Evolutionary conservation across 257 asterid genomes (phyloP).

Genomic region (Hygrophila difformis): DNA sequence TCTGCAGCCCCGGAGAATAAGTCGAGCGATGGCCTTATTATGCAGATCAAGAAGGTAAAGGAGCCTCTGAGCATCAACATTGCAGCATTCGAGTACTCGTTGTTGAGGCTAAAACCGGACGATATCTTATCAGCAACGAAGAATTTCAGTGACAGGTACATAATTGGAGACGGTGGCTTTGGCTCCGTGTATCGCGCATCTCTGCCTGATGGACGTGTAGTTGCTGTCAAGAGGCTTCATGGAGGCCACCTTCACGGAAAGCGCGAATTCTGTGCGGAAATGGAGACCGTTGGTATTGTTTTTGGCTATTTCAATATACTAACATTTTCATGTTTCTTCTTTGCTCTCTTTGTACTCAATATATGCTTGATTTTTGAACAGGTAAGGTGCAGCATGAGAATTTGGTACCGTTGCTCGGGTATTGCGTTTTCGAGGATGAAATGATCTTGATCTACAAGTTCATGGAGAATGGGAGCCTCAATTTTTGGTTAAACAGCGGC

Average conservation of each 20-base stretch:
- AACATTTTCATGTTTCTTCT: too few relatives aligned
- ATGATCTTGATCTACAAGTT: slow-evolving; percentile 56
- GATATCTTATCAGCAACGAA: slow-evolving; percentile 62
- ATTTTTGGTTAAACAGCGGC: slow-evolving; percentile 48
- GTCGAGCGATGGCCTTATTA: slow-evolving; percentile 37
- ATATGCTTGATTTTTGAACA: too few relatives aligned
- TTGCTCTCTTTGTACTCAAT: too few relatives aligned
- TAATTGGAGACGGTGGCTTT: slow-evolving; percentile 74
- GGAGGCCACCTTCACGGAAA: slow-evolving; percentile 56
- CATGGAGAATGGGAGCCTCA: slow-evolving; percentile 87
- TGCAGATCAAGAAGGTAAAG: slow-evolving; percentile 36
- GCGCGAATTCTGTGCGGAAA: slow-evolving; percentile 71
- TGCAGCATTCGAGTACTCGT: slow-evolving; percentile 63
- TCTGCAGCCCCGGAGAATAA: slow-evolving; percentile 24
- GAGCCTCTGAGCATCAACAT: slow-evolving; percentile 75
- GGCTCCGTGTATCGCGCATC: slow-evolving; percentile 67
- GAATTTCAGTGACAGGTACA: slow-evolving; percentile 55
- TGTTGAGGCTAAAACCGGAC: slow-evolving; percentile 45
- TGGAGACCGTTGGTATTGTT: slow-evolving; percentile 84
- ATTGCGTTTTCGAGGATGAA: slow-evolving; percentile 57
- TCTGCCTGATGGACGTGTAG: slow-evolving; percentile 30
- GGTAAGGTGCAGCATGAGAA: slow-evolving; percentile 69
- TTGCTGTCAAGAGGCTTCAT: slow-evolving; percentile 67
- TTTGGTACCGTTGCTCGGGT: slow-evolving; percentile 60
- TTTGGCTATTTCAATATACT: too few relatives aligned